phyloP scores from a whole-genome alignment of 768 basidiomycete species.

The Agrocybe pediades region DNA sequence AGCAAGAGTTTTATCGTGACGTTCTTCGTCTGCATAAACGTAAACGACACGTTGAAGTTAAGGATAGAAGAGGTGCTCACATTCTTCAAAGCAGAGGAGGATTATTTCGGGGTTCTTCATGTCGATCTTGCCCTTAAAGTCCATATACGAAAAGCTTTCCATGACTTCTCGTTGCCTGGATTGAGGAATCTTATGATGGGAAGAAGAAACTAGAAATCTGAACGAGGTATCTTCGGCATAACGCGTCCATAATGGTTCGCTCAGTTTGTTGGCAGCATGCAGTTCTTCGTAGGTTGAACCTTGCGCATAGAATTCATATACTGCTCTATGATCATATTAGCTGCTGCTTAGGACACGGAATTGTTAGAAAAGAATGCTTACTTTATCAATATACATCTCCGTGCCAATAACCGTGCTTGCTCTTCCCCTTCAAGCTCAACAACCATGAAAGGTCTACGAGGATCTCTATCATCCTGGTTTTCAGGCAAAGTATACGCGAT shows the following conservation, averaged over 20 bases:
- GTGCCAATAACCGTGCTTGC: slow-evolving; percentile 72
- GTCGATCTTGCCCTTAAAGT: slow-evolving; percentile 76
- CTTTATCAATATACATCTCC: slow-evolving; percentile 85
- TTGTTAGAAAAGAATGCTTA: slow-evolving; percentile 34
- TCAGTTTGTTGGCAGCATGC: slow-evolving; percentile 54
- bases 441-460: slow-evolving; percentile 73
- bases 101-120: slow-evolving; percentile 78
- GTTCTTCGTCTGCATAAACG: slow-evolving; percentile 44
- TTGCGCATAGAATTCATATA: slow-evolving; percentile 78
- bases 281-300: slow-evolving; percentile 71
- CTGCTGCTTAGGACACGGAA: slow-evolving; percentile 3
- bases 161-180: slow-evolving; percentile 65
- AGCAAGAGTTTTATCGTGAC: slow-evolving; percentile 43
- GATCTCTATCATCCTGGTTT: slow-evolving; percentile 46
- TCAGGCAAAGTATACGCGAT: slow-evolving; percentile 59
- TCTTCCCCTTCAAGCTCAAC: slow-evolving; percentile 68
- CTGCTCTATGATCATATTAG: slow-evolving; percentile 46
- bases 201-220: slow-evolving; percentile 75
- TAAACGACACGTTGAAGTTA: neutral
- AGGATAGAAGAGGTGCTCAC: slow-evolving; percentile 53
- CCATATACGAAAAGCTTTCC: slow-evolving; percentile 86
- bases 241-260: slow-evolving; percentile 51
- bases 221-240: slow-evolving; percentile 74
- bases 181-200: slow-evolving; percentile 75
- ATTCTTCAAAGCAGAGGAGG: slow-evolving; percentile 84